These are phyloP conservation scores for Stachybotrys chartarum DNA, from an alignment of 2,329 filamentous ascomycete species.

Conservation along the genomic window DNA sequence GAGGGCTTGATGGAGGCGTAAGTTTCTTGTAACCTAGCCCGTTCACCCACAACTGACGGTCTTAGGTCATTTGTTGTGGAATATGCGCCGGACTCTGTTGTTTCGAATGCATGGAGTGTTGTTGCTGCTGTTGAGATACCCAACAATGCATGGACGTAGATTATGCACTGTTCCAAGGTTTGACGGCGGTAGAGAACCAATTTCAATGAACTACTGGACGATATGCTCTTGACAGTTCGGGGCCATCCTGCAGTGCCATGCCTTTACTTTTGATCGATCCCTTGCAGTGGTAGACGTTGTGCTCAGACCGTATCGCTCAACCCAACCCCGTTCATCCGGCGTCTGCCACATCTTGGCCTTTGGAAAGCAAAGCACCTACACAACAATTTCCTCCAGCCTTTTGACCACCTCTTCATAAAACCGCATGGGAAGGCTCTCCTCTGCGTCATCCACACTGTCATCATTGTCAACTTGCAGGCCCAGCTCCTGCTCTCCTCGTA, in stretches of 20 bases:
- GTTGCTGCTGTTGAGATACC: conserved; percentile 18
- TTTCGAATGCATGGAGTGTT: conserved; percentile 27
- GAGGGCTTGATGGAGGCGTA: conserved; percentile 23
- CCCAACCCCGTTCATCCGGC: not conserved
- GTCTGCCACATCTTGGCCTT: no score
- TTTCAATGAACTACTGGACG: no score
- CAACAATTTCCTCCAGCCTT: conserved; percentile 26
- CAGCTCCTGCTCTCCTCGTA: conserved; percentile 27
- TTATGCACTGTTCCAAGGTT: no score
- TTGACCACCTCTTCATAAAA: conserved; percentile 40
- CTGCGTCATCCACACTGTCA: conserved; percentile 32
- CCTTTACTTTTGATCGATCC: no score
- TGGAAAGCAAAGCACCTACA: conserved; percentile 12
- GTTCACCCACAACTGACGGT: conserved; percentile 5
- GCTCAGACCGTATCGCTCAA: no score
- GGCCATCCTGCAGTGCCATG: no score
- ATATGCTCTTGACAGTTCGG: no score
- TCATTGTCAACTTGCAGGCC: conserved; percentile 28
- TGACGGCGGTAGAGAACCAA: no score
- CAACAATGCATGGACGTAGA: not conserved
- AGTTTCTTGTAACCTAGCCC: conserved; percentile 8
- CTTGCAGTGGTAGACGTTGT: no score
- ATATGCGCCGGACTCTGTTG: conserved; percentile 32
- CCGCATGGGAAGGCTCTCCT: conserved; percentile 28
- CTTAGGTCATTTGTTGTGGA: conserved; percentile 31